A percentile compares a stretch with the other conserved stretches of the same genome.
Evolutionary conservation across 768 basidiomycete species (phyloP).

Genomic region (Amanita polypyramis): DNA sequence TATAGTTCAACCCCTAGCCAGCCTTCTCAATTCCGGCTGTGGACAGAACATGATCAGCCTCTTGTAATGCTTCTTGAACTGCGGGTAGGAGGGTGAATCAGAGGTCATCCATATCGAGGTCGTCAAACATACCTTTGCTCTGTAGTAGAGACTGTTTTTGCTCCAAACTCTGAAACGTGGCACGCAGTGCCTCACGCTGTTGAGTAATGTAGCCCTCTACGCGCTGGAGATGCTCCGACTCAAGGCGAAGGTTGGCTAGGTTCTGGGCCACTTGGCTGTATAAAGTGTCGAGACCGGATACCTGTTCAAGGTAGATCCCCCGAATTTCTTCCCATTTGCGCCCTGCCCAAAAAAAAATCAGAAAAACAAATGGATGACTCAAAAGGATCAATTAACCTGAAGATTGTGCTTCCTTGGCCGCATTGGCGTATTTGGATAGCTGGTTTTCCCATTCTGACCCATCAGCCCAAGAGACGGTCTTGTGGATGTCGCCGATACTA

Average conservation of each 20-base stretch:
- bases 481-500: conserved; percentile 44
- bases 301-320: conserved; percentile 49
- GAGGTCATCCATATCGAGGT: neutral
- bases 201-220: conserved; percentile 31
- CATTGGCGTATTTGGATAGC: conserved; percentile 35
- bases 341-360: conserved; percentile 28
- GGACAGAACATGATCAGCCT: conserved; percentile 23
- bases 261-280: conserved; percentile 43
- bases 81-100: conserved; percentile 1
- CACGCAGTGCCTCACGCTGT: conserved; percentile 27
- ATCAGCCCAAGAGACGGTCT: conserved; percentile 72
- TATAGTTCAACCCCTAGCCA: neutral
- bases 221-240: conserved; percentile 32
- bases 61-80: conserved; percentile 34
- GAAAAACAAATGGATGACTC: neutral
- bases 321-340: conserved; percentile 51
- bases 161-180: conserved; percentile 32
- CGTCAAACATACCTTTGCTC: conserved; percentile 27
- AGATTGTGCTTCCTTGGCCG: conserved; percentile 27
- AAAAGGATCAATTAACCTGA: conserved; percentile 19
- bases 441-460: conserved; percentile 49
- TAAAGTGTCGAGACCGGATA: conserved; percentile 45
- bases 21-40: conserved; percentile 2
- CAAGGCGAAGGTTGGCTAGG: conserved; percentile 29
- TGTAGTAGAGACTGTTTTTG: conserved; percentile 29